phyloP scores from a whole-genome alignment of 192 early-diverging fungal genomes.

The Backusella parvicylindrica region DNA sequence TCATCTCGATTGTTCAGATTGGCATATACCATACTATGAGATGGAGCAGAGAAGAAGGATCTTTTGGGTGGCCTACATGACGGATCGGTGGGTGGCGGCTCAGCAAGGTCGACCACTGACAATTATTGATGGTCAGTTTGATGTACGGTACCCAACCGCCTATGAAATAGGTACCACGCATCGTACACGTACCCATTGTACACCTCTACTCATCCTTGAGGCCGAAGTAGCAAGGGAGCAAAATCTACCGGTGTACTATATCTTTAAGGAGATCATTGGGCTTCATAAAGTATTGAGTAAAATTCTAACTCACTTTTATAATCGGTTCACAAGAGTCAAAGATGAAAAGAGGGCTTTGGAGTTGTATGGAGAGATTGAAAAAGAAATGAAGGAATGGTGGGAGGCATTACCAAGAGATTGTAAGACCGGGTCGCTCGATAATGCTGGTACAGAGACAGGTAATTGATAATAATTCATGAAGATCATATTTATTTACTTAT shows the following conservation, averaged over 20 bases:
- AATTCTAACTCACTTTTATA: conserved; percentile 21
- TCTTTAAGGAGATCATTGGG: conserved; percentile 16
- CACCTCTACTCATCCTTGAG: neutral
- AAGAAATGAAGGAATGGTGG: neutral
- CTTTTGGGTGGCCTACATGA: conserved; percentile 68
- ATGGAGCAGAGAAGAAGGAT: conserved; percentile 60
- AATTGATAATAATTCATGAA: neutral
- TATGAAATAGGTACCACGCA: conserved; percentile 19
- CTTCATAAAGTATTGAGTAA: conserved; percentile 27
- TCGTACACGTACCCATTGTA: neutral
- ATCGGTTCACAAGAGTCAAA: conserved; percentile 15
- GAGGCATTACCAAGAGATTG: neutral
- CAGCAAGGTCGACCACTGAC: conserved; percentile 36
- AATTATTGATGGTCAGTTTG: conserved; percentile 40
- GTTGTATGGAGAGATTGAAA: neutral
- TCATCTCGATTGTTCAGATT: conserved; percentile 59
- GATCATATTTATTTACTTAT: neutral
- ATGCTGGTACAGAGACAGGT: neutral
- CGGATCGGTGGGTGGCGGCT: conserved; percentile 57
- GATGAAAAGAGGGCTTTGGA: neutral
- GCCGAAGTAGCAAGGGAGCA: neutral
- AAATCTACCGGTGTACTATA: neutral
- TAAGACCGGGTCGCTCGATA: neutral
- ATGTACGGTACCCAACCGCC: conserved; percentile 25
- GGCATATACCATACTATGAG: conserved; percentile 52